Conservation (phyloP, 768 basidiomycete species). For the Naganishia antarctica region DNA sequence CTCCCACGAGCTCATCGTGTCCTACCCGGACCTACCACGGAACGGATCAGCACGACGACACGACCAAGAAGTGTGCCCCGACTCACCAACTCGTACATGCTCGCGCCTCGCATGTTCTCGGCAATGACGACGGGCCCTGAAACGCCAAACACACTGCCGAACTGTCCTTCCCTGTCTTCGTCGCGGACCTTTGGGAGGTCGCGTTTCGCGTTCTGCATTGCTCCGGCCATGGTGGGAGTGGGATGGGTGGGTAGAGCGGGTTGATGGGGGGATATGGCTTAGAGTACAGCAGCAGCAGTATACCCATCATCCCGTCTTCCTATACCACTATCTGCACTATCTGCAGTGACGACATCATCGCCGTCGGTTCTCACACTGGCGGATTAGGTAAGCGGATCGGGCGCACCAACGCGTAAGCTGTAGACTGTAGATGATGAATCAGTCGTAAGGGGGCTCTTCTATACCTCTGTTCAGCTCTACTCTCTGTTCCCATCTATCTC, state of each 20-base stretch:
- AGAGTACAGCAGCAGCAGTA: too few relatives aligned
- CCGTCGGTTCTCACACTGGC: background rate
- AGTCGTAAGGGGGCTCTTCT: too few relatives aligned
- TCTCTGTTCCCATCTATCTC: too few relatives aligned
- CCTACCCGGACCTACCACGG: conserved; percentile 75
- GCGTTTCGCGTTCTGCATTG: conserved; percentile 81
- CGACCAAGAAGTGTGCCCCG: too few relatives aligned
- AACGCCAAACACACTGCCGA: conserved; percentile 60
- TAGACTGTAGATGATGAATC: too few relatives aligned
- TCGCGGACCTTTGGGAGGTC: conserved; percentile 73
- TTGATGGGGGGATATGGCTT: conserved; percentile 42
- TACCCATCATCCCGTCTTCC: too few relatives aligned
- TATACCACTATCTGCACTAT: too few relatives aligned
- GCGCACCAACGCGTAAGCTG: conserved; percentile 18
- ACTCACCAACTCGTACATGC: conserved; percentile 56
- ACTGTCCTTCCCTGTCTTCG: conserved; percentile 74
- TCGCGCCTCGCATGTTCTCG: conserved; percentile 97
- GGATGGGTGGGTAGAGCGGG: background rate
- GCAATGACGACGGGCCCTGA: conserved; percentile 98
- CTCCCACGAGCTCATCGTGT: conserved; percentile 91
- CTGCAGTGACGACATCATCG: conserved; percentile 4
- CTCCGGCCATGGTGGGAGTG: conserved; percentile 62
- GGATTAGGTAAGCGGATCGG: background rate
- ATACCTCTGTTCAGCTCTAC: too few relatives aligned
- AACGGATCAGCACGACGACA: too few relatives aligned